Conservation (phyloP, 2,329 filamentous ascomycete genomes). For the Talaromyces sp. region DNA sequence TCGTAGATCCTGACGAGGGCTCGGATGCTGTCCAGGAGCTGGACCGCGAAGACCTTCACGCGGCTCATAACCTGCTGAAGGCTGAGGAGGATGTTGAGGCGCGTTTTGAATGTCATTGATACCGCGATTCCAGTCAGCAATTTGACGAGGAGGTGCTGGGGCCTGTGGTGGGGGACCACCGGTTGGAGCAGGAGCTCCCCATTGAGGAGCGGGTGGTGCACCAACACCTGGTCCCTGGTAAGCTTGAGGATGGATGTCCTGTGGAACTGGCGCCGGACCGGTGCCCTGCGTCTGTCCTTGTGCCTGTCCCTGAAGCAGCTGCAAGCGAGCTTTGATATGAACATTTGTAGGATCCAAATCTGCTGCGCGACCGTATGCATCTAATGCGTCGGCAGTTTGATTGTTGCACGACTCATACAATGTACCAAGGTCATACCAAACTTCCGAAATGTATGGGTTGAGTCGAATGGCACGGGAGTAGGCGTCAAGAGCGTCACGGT, state of each 20-base stretch:
- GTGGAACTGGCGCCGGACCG: conserved; percentile 71
- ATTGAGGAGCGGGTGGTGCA: conserved; percentile 81
- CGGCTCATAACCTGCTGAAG: conserved; percentile 76
- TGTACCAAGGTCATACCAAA: conserved; percentile 98
- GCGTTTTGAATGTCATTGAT: conserved; percentile 72
- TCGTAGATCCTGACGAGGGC: conserved; percentile 71
- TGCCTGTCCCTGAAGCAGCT: conserved; percentile 76
- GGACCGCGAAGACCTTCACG: conserved; percentile 72
- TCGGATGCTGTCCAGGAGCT: conserved; percentile 67
- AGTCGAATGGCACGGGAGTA: conserved; percentile 94
- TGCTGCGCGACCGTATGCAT: conserved; percentile 90
- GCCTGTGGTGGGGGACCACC: conserved; percentile 51
- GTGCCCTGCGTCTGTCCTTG: conserved; percentile 66
- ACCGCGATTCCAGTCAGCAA: conserved; percentile 60
- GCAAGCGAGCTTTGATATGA: conserved; percentile 92
- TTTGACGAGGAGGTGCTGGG: conserved; percentile 62
- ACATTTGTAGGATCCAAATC: conserved; percentile 90
- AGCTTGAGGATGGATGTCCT: conserved; percentile 92
- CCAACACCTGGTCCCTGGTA: conserved; percentile 82
- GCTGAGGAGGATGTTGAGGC: conserved; percentile 50
- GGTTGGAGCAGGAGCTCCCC: conserved; percentile 68
- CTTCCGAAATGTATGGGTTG: conserved; percentile 97
- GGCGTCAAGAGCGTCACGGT: conserved; percentile 93
- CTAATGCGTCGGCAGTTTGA: conserved; percentile 91
- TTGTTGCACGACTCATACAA: conserved; percentile 99